phyloP scores from a whole-genome alignment of 1,284 basidiomycete genomes.

The Sphagnurus paluster region DNA sequence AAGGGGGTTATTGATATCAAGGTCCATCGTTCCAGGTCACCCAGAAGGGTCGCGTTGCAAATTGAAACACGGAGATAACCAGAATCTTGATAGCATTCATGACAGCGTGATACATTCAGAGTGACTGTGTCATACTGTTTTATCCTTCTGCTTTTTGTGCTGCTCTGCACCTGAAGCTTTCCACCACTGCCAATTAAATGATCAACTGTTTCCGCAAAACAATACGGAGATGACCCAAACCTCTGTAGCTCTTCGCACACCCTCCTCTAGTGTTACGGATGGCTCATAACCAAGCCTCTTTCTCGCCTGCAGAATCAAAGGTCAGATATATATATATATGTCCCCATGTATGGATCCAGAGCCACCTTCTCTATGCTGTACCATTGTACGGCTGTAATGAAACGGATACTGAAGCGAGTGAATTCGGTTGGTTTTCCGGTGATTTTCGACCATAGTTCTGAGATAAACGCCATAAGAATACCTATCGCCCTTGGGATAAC shows the following conservation, averaged over 20 bases:
- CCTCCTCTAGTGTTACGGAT: slow-evolving; percentile 16
- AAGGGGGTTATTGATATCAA: too few species aligned
- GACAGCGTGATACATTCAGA: too few species aligned
- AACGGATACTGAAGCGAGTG: slow-evolving; percentile 15
- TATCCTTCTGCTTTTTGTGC: neutral
- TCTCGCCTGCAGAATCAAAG: slow-evolving; percentile 9
- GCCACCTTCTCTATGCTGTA: slow-evolving; percentile 22
- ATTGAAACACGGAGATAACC: too few species aligned
- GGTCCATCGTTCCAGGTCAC: too few species aligned
- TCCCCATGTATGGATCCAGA: neutral
- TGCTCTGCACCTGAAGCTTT: neutral
- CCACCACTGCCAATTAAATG: neutral
- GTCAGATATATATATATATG: neutral
- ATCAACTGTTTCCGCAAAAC: neutral
- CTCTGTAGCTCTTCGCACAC: neutral
- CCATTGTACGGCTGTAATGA: slow-evolving; percentile 18
- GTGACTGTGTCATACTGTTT: neutral
- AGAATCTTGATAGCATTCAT: too few species aligned
- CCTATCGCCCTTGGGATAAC: slow-evolving; percentile 13
- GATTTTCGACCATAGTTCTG: slow-evolving; percentile 12
- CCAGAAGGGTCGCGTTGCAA: too few species aligned
- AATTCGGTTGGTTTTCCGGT: slow-evolving; percentile 13
- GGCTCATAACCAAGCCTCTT: slow-evolving; percentile 18
- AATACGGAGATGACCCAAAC: neutral
- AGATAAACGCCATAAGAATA: slow-evolving; percentile 16